Percentiles rank a stretch among this genome's conserved stretches.
Conservation (phyloP, 2,329 filamentous ascomycete species). For the Phyllosticta capitalensis region DNA sequence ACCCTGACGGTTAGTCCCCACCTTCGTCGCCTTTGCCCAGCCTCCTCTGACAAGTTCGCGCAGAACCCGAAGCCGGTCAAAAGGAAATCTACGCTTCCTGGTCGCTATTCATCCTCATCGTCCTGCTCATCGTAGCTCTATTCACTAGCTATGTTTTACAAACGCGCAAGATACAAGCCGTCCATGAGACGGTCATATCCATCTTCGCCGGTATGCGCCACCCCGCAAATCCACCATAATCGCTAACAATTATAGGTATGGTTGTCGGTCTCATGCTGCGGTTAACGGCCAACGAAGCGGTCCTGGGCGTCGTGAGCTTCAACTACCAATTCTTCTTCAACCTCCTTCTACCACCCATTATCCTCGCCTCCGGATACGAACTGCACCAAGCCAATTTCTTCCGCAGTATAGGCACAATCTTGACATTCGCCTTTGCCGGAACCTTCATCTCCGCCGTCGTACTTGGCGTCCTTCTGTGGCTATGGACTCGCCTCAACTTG, state of each 20-base stretch:
- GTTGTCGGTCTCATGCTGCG: conserved; percentile 83
- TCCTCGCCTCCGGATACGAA: conserved; percentile 93
- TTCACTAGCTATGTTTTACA: conserved; percentile 97
- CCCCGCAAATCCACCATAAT: conserved; percentile 9
- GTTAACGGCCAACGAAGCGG: conserved; percentile 68
- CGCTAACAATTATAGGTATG: conserved; percentile 57
- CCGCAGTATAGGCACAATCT: conserved; percentile 90
- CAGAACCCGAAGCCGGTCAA: conserved; percentile 69
- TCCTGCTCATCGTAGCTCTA: conserved; percentile 85
- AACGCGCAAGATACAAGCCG: conserved; percentile 91
- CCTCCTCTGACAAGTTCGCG: conserved; percentile 26
- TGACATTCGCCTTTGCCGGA: conserved; percentile 94
- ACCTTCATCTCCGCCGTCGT: conserved; percentile 97
- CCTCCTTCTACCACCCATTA: conserved; percentile 93
- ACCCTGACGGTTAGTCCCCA: conserved; percentile 34
- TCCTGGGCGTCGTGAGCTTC: conserved; percentile 88
- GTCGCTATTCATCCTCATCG: conserved; percentile 94
- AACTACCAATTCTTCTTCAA: conserved; percentile 99
- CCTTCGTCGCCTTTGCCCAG: conserved; percentile 11
- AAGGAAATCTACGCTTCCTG: conserved; percentile 94
- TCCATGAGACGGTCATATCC: conserved; percentile 96
- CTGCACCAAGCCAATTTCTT: conserved; percentile 99
- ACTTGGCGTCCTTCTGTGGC: conserved; percentile 75
- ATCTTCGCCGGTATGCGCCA: conserved; percentile 72
- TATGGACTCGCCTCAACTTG: conserved; percentile 80